Evolutionary conservation across 345 rosid species (phyloP).

Genomic region (Geranium rotundifolium): DNA sequence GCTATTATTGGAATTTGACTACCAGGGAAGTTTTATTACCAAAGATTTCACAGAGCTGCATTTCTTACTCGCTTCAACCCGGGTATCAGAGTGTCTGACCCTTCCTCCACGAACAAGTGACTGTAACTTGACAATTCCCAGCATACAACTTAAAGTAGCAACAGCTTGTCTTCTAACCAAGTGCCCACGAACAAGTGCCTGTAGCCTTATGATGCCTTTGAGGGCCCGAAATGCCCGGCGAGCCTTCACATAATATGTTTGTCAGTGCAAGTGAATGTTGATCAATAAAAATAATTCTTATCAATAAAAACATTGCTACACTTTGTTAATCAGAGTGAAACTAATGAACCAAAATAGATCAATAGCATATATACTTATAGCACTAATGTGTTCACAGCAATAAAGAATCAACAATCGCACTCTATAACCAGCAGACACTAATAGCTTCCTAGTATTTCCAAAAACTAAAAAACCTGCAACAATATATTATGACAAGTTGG

Average conservation of each 20-base stretch:
- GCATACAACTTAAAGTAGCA: slow-evolving; percentile 59
- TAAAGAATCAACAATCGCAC: too few relatives aligned
- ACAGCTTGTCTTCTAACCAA: slow-evolving; percentile 89
- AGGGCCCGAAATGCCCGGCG: slow-evolving; percentile 89
- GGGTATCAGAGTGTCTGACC: slow-evolving; percentile 50
- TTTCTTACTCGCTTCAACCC: slow-evolving; percentile 32
- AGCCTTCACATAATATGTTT: slow-evolving; percentile 41
- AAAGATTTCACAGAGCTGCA: slow-evolving; percentile 19
- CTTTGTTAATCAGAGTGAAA: neutral
- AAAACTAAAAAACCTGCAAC: too few relatives aligned
- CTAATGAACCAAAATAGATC: neutral
- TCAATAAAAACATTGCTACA: neutral
- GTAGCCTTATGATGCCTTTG: slow-evolving; percentile 95
- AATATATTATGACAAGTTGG: too few relatives aligned
- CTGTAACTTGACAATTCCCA: slow-evolving; percentile 82
- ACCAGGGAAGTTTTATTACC: slow-evolving; percentile 28
- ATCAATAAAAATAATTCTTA: neutral
- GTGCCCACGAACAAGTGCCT: slow-evolving; percentile 93
- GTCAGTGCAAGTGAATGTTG: slow-evolving; percentile 13
- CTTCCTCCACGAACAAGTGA: slow-evolving; percentile 56
- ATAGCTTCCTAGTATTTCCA: too few relatives aligned
- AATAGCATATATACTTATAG: neutral
- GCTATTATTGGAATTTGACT: neutral
- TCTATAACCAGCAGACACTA: too few relatives aligned
- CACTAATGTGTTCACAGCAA: too few relatives aligned